Conservation (phyloP, 352 stramenopile genomes). For the Globisporangium acanthophoron region DNA sequence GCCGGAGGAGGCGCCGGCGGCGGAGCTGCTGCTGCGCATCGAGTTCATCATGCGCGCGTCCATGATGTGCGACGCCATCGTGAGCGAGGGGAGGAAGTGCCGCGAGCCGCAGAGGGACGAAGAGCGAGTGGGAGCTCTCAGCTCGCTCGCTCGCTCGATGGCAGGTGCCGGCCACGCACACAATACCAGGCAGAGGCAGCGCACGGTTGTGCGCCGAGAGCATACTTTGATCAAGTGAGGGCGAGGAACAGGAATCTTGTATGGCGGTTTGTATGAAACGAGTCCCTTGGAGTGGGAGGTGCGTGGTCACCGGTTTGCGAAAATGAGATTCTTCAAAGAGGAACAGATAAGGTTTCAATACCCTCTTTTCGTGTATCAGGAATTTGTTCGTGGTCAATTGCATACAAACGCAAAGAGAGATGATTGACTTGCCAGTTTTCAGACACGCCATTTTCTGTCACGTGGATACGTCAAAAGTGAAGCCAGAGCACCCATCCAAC, state of each 20-base stretch:
- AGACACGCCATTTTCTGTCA: no score
- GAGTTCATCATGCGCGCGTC: constrained; percentile 51
- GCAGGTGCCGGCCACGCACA: neutral
- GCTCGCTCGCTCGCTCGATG: no score
- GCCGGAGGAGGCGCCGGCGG: neutral
- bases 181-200: neutral
- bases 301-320: neutral
- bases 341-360: no score
- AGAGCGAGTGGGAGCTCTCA: neutral
- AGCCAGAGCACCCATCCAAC: no score
- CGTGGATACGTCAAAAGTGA: no score
- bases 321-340: no score
- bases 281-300: neutral
- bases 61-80: constrained; percentile 57
- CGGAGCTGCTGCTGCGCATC: constrained; percentile 25
- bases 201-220: neutral
- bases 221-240: constrained; percentile 1
- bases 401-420: no score
- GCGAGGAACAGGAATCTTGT: neutral
- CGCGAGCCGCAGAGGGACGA: neutral
- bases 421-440: no score
- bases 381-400: no score
- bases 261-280: neutral
- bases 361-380: no score
- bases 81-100: neutral